Base-by-base conservation (phyloP, 208 protist genomes). In the Trypanosomatidae sp. region DNA sequence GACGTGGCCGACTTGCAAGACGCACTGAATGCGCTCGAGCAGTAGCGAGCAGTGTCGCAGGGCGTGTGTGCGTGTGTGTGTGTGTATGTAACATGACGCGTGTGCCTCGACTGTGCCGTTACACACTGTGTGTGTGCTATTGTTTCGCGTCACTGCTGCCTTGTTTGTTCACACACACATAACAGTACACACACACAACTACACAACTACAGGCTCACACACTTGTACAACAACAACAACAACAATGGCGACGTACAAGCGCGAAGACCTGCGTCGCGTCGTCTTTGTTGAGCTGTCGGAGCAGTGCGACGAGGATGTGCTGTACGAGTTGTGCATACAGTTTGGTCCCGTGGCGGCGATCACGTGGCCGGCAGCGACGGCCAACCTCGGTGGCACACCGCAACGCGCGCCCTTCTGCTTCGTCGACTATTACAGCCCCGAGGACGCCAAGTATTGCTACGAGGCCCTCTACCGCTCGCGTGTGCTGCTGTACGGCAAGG, bases 391-490 rank as follows among this genome's bases (percentile, higher is more conserved):
- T 33, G 82, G 75, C 27, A 57, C 48, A 20, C 55, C 56, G 10
- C 75, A 78, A 40, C 72, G 66, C 10, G 72, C 66, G 38, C 71
- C 53, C 13, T 75, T 63, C 48, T 92, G 83, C 58, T 88, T 77
- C 51, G 78, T 86, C 10, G 70, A 86, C 49, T 92, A 79, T 37
- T 30, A 51, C 35, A 71, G 69, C 47, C 54, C 55, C 21, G 78
- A 92, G 63, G 83, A 92, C 44, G 83, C 83, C 13, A 88, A 92
- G 60, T 92, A 92, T 61, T 88, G 78, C 70, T 92, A 69, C 48
- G 69, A 92, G 52, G 77, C 69, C 0, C 53, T 92, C 3, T 57
- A 73, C 43, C 63, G 62, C 23, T 56, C 66, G 26, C 75, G 53
- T 1, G 56, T 82, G 35, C 78, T 74, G 55, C 51, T 92, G 20